Evolutionary conservation across 257 asterid species (phyloP), one percentile per base, ranked within the genome.

Genomic region (Petunia axillaris): DNA sequence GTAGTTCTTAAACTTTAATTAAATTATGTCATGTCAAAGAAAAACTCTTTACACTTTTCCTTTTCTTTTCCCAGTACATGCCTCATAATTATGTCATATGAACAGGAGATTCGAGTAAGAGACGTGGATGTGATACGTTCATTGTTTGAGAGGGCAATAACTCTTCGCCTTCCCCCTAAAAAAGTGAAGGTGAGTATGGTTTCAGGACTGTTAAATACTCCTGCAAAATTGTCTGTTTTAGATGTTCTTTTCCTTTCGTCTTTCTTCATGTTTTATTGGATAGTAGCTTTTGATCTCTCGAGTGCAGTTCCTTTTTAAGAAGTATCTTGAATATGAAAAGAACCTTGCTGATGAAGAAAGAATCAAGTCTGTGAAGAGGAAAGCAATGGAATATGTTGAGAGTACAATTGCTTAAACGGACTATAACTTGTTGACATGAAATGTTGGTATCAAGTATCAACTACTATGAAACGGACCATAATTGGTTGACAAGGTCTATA

Each of bases 81-180:
- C 76, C 83, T 75, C 39, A 39, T 8, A 80, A 64, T 78, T 46
- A 53, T 43, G 80, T 75, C 77, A 68, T 57, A 74, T 76, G 25
- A 50, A 81, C 92, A 94, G 98, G 98, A 93, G 85, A 90, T 93
- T 53, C 91, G 93, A 70, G 80, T 86, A 2, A 97, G 95, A 25
- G 98, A 94, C 46, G 85, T 65, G 46, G 98, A 93, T 75, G 77
- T 89, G 70, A 89, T 93, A 40, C 98, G 94, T 60, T 90, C 96
- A 40, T 84, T 94, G 62, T 94, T 94, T 83, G 98, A 94, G 85
- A 91, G 98, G 84, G 96, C 98, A 71, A 89, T 85, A 84, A 93
- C 93, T 84, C 85, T 94, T 89, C 87, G 93, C 85, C 92, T 93
- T 37, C 89, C 94, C 15, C 91, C 92, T 9, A 93, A 87, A 87